These are phyloP conservation scores for Plasmodium cynomolgi DNA, from an alignment of 169 alveolate species.

Conservation along the genomic window DNA sequence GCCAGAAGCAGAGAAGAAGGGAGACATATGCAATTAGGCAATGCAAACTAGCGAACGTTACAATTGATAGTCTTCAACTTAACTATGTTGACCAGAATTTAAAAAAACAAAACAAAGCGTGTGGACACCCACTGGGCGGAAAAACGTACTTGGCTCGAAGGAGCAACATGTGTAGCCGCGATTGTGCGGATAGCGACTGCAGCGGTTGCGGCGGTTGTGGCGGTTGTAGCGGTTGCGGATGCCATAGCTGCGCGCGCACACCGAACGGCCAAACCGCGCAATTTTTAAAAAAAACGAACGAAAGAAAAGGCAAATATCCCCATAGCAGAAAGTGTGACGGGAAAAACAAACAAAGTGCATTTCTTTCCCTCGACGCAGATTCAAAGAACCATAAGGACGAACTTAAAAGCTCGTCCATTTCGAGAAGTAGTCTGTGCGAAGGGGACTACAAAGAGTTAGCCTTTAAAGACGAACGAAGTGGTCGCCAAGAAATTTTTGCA, in stretches of 20 bases:
- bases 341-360: conserved; percentile 4
- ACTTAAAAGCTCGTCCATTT: conserved; percentile 10
- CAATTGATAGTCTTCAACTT: conserved; percentile 3
- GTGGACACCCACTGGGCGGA: background rate
- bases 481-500: background rate
- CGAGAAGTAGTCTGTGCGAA: conserved; percentile 12
- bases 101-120: background rate
- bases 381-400: conserved; percentile 31
- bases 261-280: background rate
- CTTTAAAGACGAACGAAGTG: background rate
- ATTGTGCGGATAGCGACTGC: too few species aligned
- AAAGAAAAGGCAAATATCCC: background rate
- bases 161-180: background rate
- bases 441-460: background rate
- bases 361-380: conserved; percentile 68
- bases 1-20: background rate
- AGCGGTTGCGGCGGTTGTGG: background rate
- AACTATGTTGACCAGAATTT: background rate
- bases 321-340: background rate
- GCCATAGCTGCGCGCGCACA: background rate
- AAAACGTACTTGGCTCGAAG: background rate
- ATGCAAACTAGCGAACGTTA: background rate
- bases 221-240: background rate
- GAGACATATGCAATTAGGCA: conserved; percentile 3
- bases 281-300: conserved; percentile 13